phyloP scores from a whole-genome alignment of 768 basidiomycete genomes.

The Macrocybe gigantea region DNA sequence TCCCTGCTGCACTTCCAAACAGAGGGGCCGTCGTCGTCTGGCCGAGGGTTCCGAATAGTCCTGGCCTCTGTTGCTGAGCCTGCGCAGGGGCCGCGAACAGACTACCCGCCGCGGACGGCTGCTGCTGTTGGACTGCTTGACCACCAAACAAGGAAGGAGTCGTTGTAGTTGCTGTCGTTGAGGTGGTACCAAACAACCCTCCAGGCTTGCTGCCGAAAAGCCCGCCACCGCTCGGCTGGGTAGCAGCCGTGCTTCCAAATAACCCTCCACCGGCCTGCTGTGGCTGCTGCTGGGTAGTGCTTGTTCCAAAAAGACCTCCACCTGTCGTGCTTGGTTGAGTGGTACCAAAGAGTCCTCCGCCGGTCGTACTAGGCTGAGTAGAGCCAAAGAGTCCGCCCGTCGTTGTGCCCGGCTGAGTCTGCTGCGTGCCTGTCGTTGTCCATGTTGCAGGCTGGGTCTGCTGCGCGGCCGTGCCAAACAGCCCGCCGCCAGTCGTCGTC shows the following conservation, averaged over 20 bases:
- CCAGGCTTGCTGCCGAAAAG: slow-evolving; percentile 14
- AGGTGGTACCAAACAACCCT: slow-evolving; percentile 21
- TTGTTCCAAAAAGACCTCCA: slow-evolving; percentile 21
- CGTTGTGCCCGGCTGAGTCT: slow-evolving; percentile 3
- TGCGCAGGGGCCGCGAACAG: slow-evolving; percentile 22
- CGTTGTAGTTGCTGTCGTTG: slow-evolving; percentile 6
- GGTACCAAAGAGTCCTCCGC: slow-evolving; percentile 18
- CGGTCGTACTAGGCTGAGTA: slow-evolving; percentile 4
- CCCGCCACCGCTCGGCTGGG: slow-evolving; percentile 8
- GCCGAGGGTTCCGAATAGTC: slow-evolving; percentile 17
- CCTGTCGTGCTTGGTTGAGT: slow-evolving; percentile 6
- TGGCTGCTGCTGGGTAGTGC: slow-evolving; percentile 10
- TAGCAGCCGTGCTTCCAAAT: slow-evolving; percentile 21
- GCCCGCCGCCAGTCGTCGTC: slow-evolving; percentile 13
- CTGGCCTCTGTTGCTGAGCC: slow-evolving; percentile 19
- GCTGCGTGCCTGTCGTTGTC: not conserved
- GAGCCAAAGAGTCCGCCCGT: slow-evolving; percentile 11
- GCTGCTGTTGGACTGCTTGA: slow-evolving; percentile 15
- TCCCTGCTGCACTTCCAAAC: slow-evolving; percentile 14
- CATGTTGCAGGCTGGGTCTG: slow-evolving; percentile 12
- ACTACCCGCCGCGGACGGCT: slow-evolving; percentile 13
- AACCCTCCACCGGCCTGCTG: slow-evolving; percentile 15
- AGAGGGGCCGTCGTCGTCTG: slow-evolving; percentile 16
- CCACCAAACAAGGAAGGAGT: too few species aligned
- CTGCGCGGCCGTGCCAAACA: slow-evolving; percentile 17